Evolutionary conservation across 148 eudicot genomes (phyloP), one percentile per base, ranked within the genome.

Genomic region (Fagopyrum homotropicum): DNA sequence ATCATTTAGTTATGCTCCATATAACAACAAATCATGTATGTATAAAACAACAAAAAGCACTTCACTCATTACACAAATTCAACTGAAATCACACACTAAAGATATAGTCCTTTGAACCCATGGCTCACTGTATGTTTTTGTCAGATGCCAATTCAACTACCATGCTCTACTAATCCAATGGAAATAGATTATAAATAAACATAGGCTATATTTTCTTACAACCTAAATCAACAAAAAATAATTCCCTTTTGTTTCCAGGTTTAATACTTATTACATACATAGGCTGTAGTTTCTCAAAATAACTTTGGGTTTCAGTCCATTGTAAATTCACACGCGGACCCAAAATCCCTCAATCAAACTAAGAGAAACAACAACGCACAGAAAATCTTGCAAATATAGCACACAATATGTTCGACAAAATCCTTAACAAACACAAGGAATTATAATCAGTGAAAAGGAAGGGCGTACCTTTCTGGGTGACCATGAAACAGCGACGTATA

Each of bases 401-500:
- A 55, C 59, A 54, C 60, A n/a, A 3, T 5, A 14, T 54, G 19
- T 54, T 54, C 59, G 19, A 54, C 19, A 16, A 54, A 54, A 54
- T 15, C 17, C 59, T 17, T 14, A 59, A 59, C 35, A 59, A 51
- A 51, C 55, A 51, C n/a, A 35, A 5, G 52, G 17, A 73, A 9
- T 45, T 52, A 47, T 60, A 79, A 4, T 30, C 60, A 15, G 52
- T 56, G 76, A 10, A 3, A 45, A 52, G 14, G 44, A 16, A 16
- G 43, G 26, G 49, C 22, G 48, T 52, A 94, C 98, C 98, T 78
- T 91, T 92, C 48, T 87, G 83, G 9, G 87, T 81, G 80, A 94
- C 98, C 90, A 89, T 87, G 83, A 91, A 94, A 76, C 97, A 92
- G 69, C 97, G 86, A 49, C 96, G 80, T 12, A 90, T 85, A 0